Evolutionary conservation across 2,329 filamentous ascomycete species (phyloP).

Genomic region (Xylariomycetidae sp.): DNA sequence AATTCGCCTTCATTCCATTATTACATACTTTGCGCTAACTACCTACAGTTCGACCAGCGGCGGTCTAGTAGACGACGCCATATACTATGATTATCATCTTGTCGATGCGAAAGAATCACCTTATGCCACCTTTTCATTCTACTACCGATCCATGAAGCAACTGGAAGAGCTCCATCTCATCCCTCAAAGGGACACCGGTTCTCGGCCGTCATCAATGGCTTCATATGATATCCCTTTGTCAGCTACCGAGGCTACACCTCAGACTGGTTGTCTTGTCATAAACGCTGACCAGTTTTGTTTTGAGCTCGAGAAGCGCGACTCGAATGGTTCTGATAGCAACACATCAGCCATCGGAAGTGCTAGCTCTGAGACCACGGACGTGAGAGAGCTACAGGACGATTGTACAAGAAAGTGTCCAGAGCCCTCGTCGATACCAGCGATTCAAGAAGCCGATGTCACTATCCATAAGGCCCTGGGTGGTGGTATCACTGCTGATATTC

Average conservation of each 20-base stretch:
- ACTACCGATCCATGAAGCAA: slow-evolving; percentile 50
- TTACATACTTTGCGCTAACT: slow-evolving; percentile 5
- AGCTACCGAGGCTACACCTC: neutral
- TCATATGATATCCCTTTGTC: neutral
- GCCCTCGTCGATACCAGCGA: no score
- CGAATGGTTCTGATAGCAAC: slow-evolving; percentile 8
- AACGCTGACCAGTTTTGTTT: slow-evolving; percentile 18
- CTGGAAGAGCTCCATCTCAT: slow-evolving; percentile 45
- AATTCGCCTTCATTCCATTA: slow-evolving; percentile 4
- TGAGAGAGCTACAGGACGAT: no score
- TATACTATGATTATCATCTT: slow-evolving; percentile 49
- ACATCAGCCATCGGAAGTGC: slow-evolving; percentile 1
- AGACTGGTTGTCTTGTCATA: no score
- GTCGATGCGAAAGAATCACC: slow-evolving; percentile 47
- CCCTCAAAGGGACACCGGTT: slow-evolving; percentile 20
- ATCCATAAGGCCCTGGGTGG: no score
- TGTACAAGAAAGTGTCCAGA: no score
- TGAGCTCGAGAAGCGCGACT: slow-evolving; percentile 8
- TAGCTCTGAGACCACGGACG: no score
- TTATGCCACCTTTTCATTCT: slow-evolving; percentile 50
- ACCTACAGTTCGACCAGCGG: slow-evolving; percentile 43
- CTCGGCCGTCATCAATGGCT: slow-evolving; percentile 4
- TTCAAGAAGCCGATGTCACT: no score
- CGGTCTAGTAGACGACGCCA: slow-evolving; percentile 46
- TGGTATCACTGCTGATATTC: slow-evolving; percentile 6